Conservation (phyloP, 345 rosid genomes). For the Turnera subulata region DNA sequence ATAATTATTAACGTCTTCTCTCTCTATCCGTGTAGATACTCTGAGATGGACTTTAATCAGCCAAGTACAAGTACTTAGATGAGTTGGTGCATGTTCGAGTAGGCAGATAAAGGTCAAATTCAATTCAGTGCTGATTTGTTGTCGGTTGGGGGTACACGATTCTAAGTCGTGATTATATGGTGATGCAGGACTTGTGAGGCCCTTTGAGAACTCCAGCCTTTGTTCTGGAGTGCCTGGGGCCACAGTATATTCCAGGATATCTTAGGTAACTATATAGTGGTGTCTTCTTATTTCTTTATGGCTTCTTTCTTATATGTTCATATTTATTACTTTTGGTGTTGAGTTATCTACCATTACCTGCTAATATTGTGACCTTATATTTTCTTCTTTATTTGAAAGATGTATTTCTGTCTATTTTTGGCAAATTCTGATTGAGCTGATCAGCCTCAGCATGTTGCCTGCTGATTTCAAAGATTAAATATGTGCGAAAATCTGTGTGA, state of each 20-base stretch:
- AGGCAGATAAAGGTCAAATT: slow-evolving; percentile 40
- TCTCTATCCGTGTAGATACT: slow-evolving; percentile 45
- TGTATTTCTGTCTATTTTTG: too few species aligned
- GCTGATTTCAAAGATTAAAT: too few species aligned
- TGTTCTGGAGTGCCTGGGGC: slow-evolving; percentile 60
- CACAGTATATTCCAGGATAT: slow-evolving; percentile 39
- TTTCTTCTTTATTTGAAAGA: too few species aligned
- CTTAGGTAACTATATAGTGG: slow-evolving; percentile 36
- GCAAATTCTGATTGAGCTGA: too few species aligned
- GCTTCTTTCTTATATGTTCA: not conserved
- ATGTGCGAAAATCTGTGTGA: too few species aligned
- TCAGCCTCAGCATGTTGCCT: too few species aligned
- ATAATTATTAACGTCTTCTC: not conserved
- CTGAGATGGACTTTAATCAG: slow-evolving; percentile 76
- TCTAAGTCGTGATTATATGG: slow-evolving; percentile 31
- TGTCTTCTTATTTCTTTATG: too few species aligned
- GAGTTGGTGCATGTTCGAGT: slow-evolving; percentile 29
- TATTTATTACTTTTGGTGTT: too few species aligned
- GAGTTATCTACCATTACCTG: too few species aligned
- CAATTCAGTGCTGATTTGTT: slow-evolving; percentile 13
- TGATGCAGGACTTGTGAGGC: slow-evolving; percentile 52
- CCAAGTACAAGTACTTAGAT: slow-evolving; percentile 36
- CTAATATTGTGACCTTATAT: too few species aligned
- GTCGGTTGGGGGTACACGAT: slow-evolving; percentile 16
- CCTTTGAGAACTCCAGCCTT: slow-evolving; percentile 55